Base-by-base conservation (phyloP, 352 stramenopile species). In the Phytopythium ostracodes region DNA sequence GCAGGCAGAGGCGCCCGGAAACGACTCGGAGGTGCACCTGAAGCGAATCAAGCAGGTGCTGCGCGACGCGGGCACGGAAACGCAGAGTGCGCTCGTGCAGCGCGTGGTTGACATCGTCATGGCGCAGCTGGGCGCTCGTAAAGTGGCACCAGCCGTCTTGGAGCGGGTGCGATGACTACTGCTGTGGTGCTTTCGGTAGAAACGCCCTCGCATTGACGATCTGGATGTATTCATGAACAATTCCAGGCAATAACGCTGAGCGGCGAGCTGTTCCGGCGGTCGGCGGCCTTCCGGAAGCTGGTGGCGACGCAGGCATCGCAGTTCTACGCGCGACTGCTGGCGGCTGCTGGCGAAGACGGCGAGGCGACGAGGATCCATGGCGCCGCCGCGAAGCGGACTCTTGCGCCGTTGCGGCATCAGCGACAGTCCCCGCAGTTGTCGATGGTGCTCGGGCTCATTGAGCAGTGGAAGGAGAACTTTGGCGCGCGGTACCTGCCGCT, bases 391-490 rank as follows among this genome's bases (percentile, higher is more conserved):
- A 46, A 20, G 27, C 27, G 50, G 40, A 42, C 31, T 17, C 36
- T 29, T 1, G 25, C 10, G 25, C 20, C 36, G 15, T 55, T 53
- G 9, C 8, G 33, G 12, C 60, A 31, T 22, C 75, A 65, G 52
- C 59, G 31, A 10, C 61, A 65, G 24, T 79, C 63, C 27, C 25
- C 53, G 17, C 59, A 76, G 3, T 33, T 90, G 44, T 57, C 47
- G 0, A 40, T 24, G 25, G 78, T 79, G 36, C 63, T 92, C 54
- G 64, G 29, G 33, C 66, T 90, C 55, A 70, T 92, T 59, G 84
- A 92, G 51, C 62, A 59, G 31, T 92, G 84, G 84, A 75, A 71
- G 50, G 69, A 88, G 12, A 59, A 72, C 17, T 90, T 87, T 77
- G 84, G 84, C 6, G 69, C 60, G 5, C 56, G 59, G 7, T 91